Evolutionary conservation across 805 yeast species (phyloP).

Genomic region (Lipomyces orientalis): DNA sequence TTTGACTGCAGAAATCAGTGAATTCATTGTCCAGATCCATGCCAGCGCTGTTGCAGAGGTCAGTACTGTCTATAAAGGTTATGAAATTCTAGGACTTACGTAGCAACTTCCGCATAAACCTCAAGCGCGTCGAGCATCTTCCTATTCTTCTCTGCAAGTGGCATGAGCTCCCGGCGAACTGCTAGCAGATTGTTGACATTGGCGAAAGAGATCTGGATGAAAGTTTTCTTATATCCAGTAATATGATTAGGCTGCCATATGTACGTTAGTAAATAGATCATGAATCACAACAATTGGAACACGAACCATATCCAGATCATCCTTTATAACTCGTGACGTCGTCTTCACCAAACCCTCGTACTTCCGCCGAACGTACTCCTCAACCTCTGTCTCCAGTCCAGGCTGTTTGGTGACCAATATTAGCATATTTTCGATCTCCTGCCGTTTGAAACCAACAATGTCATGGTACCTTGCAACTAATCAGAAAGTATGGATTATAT

Average conservation of each 20-base stretch:
- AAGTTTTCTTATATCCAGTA: slow-evolving; percentile 68
- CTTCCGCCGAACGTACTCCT: slow-evolving; percentile 74
- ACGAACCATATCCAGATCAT: slow-evolving; percentile 66
- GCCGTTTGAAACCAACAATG: neutral
- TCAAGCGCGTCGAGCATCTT: slow-evolving; percentile 66
- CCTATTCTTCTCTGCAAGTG: slow-evolving; percentile 72
- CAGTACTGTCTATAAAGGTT: slow-evolving; percentile 11
- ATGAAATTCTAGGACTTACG: slow-evolving; percentile 41
- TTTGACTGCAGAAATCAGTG: slow-evolving; percentile 26
- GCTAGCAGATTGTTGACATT: slow-evolving; percentile 74
- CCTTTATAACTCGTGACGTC: slow-evolving; percentile 64
- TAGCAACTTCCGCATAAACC: slow-evolving; percentile 64
- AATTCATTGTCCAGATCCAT: slow-evolving; percentile 45
- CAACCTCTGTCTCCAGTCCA: slow-evolving; percentile 71
- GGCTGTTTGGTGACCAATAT: slow-evolving; percentile 22
- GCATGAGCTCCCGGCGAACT: slow-evolving; percentile 72
- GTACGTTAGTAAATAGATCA: neutral
- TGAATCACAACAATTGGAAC: neutral
- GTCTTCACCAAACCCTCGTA: slow-evolving; percentile 69
- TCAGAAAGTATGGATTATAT: slow-evolving; percentile 85
- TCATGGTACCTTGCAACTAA: slow-evolving; percentile 62
- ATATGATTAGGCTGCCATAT: slow-evolving; percentile 71
- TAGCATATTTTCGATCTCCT: neutral
- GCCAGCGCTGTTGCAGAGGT: slow-evolving; percentile 40
- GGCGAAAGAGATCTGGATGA: slow-evolving; percentile 73